A percentile compares a stretch with the other conserved stretches of the same genome.
phyloP scores from a whole-genome alignment of 1,284 basidiomycete genomes.

The Moesziomyces sp. region DNA sequence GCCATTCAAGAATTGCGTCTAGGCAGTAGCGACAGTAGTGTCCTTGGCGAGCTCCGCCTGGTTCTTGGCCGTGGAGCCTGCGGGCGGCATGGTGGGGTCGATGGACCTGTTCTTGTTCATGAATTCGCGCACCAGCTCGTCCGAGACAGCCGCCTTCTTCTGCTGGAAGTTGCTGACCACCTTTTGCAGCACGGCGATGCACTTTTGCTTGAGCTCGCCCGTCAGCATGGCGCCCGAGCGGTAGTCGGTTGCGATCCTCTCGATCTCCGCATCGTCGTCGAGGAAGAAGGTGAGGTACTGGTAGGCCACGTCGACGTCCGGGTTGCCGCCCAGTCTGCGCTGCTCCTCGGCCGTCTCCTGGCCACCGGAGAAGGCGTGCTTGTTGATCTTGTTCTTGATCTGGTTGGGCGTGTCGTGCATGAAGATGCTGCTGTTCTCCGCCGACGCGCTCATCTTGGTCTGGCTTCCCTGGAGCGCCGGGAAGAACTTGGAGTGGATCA shows the following conservation, averaged over 20 bases:
- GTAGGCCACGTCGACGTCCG: constrained; percentile 94
- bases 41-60: constrained; percentile 42
- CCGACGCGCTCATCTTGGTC: constrained; percentile 98
- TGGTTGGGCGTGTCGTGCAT: constrained; percentile 93
- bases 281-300: constrained; percentile 98
- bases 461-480: constrained; percentile 96
- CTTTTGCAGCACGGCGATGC: constrained; percentile 83
- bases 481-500: constrained; percentile 97
- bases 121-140: constrained; percentile 80
- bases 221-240: constrained; percentile 87
- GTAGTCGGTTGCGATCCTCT: constrained; percentile 87
- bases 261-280: constrained; percentile 90
- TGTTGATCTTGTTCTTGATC: constrained; percentile 98
- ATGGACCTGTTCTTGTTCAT: constrained; percentile 89
- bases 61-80: constrained; percentile 48
- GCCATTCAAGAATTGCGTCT: constrained; percentile 4
- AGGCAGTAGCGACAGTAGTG: constrained; percentile 32
- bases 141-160: constrained; percentile 83
- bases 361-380: constrained; percentile 70
- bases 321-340: constrained; percentile 84
- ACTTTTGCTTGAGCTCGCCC: constrained; percentile 89
- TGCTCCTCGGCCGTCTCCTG: constrained; percentile 93
- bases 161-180: constrained; percentile 90
- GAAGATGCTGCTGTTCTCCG: constrained; percentile 88
- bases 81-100: constrained; percentile 46